Percentiles rank a stretch among this genome's conserved stretches.
These are phyloP conservation scores for Hyaloscypha variabilis DNA, from an alignment of 495 filamentous ascomycete species.

Conservation along the genomic window DNA sequence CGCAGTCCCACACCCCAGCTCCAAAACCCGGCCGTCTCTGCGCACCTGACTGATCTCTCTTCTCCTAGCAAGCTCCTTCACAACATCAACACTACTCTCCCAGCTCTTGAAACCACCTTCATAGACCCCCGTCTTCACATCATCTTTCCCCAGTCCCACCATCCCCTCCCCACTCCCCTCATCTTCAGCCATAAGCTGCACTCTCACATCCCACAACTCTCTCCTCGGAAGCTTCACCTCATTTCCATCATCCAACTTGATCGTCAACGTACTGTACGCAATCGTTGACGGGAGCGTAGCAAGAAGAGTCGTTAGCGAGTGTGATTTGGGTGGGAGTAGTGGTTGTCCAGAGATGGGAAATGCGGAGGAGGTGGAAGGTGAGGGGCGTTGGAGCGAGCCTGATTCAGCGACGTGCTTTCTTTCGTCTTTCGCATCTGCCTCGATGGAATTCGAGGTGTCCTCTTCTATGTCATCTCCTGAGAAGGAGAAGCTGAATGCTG, in stretches of 20 bases:
- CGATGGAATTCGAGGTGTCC: constrained; percentile 43
- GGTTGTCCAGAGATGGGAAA: constrained; percentile 52
- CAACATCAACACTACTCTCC: constrained; percentile 92
- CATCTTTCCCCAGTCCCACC: constrained; percentile 70
- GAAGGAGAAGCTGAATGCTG: constrained; percentile 77
- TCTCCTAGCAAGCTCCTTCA: constrained; percentile 72
- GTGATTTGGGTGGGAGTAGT: constrained; percentile 46
- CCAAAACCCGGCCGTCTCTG: too few relatives aligned
- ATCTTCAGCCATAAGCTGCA: constrained; percentile 93
- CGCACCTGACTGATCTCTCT: too few relatives aligned
- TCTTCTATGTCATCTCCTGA: constrained; percentile 83
- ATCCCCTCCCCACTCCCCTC: constrained; percentile 40
- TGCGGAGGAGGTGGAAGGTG: constrained; percentile 38
- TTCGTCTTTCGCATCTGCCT: constrained; percentile 19
- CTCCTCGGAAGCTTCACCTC: constrained; percentile 71
- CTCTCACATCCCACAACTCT: constrained; percentile 89
- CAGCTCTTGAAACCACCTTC: constrained; percentile 99
- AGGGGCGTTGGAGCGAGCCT: constrained; percentile 26
- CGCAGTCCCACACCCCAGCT: constrained; percentile 92
- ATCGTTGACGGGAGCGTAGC: constrained; percentile 75
- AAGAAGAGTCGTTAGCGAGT: constrained; percentile 56
- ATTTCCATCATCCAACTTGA: constrained; percentile 52
- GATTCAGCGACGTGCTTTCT: constrained; percentile 24
- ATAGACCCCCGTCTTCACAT: constrained; percentile 89
- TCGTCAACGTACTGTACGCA: constrained; percentile 65